Conservation (phyloP, 805 yeast genomes). For the Wickerhamomyces hampshirensis region DNA sequence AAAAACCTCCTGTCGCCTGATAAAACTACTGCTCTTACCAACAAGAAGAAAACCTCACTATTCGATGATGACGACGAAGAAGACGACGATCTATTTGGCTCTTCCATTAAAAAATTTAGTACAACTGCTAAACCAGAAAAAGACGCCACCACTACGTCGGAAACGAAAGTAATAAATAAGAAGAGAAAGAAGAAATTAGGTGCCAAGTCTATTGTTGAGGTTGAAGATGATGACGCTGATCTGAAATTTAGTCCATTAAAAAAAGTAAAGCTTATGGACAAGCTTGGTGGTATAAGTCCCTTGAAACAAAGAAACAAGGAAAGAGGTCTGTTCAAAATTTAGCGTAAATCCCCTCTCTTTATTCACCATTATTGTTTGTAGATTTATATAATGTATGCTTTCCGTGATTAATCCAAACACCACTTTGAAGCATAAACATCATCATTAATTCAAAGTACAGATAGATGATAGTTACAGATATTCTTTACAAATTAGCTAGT, state of each 20-base stretch:
- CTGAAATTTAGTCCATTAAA: constrained; percentile 18
- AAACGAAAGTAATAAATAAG: constrained; percentile 8
- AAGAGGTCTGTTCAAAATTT: constrained; percentile 22
- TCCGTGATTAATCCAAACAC: too few relatives aligned
- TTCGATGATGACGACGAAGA: constrained; percentile 27
- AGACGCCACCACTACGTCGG: constrained; percentile 1
- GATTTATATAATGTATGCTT: too few relatives aligned
- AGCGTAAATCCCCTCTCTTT: background rate
- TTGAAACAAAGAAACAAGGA: constrained; percentile 24
- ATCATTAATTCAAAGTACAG: too few relatives aligned
- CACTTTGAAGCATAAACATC: too few relatives aligned
- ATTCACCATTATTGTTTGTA: too few relatives aligned
- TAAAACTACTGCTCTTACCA: constrained; percentile 2
- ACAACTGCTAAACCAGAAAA: constrained; percentile 3
- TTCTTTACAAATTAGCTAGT: background rate
- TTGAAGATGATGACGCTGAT: constrained; percentile 16
- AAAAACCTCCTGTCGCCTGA: constrained; percentile 21
- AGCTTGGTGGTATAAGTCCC: constrained; percentile 23
- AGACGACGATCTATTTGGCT: constrained; percentile 24
- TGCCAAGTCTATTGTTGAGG: constrained; percentile 16
- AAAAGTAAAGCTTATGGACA: constrained; percentile 22
- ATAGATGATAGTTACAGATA: too few relatives aligned
- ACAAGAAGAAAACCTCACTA: constrained; percentile 16
- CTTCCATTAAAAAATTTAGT: constrained; percentile 15
- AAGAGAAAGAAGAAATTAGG: constrained; percentile 20